These are phyloP conservation scores for Linum tenue DNA, from an alignment of 345 rosid genomes.

Conservation along the genomic window DNA sequence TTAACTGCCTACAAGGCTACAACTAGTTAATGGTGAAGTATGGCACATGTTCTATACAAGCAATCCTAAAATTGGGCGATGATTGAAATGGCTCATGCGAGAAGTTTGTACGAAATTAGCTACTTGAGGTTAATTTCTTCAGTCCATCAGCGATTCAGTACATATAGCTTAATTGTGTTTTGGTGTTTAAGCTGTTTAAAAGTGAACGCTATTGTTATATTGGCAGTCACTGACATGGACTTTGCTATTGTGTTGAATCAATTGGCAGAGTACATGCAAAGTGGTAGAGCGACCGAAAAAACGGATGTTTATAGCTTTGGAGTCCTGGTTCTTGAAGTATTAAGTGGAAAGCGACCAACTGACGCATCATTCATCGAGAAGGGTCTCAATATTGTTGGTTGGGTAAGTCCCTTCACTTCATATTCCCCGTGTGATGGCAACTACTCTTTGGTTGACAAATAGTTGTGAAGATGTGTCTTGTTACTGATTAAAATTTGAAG, in stretches of 20 bases:
- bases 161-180: not conserved
- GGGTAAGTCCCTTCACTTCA: conserved; percentile 46
- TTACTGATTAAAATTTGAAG: too few relatives aligned
- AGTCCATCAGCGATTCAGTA: not conserved
- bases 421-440: not conserved
- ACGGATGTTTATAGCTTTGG: conserved; percentile 97
- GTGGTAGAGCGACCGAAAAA: conserved; percentile 98
- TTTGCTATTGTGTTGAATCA: conserved; percentile 3
- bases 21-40: not conserved
- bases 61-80: too few relatives aligned
- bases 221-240: not conserved
- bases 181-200: not conserved
- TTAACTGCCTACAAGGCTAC: too few relatives aligned
- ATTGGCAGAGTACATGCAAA: conserved; percentile 83
- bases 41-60: not conserved
- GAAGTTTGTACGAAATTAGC: too few relatives aligned
- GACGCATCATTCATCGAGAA: conserved; percentile 95
- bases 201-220: not conserved
- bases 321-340: conserved; percentile 79
- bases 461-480: too few relatives aligned
- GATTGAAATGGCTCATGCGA: too few relatives aligned
- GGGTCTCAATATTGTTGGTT: conserved; percentile 95
- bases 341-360: conserved; percentile 94
- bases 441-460: not conserved
- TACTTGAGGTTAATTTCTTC: not conserved